Evolutionary conservation across 192 early-diverging fungal genomes (phyloP), one percentile per base, ranked within the genome.

Genomic region (Allomyces macrogynus): DNA sequence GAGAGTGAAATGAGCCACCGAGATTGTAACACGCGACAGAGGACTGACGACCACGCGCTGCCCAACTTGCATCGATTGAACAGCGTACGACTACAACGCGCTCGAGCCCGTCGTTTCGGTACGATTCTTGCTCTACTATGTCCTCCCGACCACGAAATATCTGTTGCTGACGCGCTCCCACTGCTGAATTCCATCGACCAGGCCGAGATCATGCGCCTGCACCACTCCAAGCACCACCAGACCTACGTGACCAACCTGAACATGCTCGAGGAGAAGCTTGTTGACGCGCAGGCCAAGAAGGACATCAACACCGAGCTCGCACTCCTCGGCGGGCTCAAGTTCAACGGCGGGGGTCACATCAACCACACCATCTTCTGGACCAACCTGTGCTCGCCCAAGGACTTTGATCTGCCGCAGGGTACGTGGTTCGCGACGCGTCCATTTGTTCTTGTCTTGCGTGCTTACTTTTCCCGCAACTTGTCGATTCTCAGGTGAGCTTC

Each of bases 351-450:
- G 61, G 93, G 87, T 20, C 88, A 87, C 66, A 83, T 89, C 73
- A 94, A 94, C 78, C 89, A 91, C 76, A 80, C 80, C 65, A 83
- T 97, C 61, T 97, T 94, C 83, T 97, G 94, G 94, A 80, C 82
- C 69, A 94, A 94, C 76, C 82, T 97, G 66, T 85, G 88, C 20
- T 87, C 92, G 40, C 83, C 81, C 67, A 85, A 78, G 61, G 70
- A 82, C 61, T 60, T 40, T 70, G 49, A 26, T n/a, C 1, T 72
- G 11, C 23, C 49, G 60, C 67, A 44, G 61, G 18, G 9, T 71
- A 44, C 44, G 25, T 11, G 24, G 23, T 40, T n/a, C 32, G 42
- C 23, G 57, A 11, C 24, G 40, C 24, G 25, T 49, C 16, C 12
- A 24, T 14, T 40, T 7, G 32, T 40, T 2, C 32, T 40, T 40